phyloP scores from a whole-genome alignment of 768 basidiomycete species.

The Trametes coccinea region DNA sequence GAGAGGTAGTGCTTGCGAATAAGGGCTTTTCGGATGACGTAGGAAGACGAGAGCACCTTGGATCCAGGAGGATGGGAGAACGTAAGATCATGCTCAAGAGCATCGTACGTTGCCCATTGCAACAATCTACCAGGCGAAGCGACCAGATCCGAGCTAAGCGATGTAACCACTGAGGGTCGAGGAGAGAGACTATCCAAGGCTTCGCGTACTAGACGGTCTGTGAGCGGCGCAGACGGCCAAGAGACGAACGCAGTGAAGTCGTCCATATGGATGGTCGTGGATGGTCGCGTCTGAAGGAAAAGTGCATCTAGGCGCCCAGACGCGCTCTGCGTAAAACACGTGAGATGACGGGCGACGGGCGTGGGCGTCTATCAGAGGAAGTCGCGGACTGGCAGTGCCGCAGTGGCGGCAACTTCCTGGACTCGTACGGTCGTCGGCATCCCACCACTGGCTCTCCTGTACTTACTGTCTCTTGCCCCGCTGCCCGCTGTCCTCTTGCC shows the following conservation, averaged over 20 bases:
- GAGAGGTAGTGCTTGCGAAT: slow-evolving; percentile 95
- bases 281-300: not conserved
- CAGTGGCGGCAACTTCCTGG: not conserved
- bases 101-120: slow-evolving; percentile 90
- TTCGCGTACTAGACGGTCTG: slow-evolving; percentile 46
- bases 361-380: not conserved
- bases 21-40: slow-evolving; percentile 87
- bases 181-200: slow-evolving; percentile 40
- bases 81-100: slow-evolving; percentile 75
- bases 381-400: not conserved
- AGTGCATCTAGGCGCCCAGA: slow-evolving; percentile 3
- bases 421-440: not conserved
- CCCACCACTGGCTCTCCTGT: not conserved
- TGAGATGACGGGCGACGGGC: not conserved
- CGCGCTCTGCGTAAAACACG: slow-evolving; percentile 4
- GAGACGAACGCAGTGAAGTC: slow-evolving; percentile 43
- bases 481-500: not conserved
- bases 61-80: slow-evolving; percentile 43
- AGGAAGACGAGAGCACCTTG: slow-evolving; percentile 70
- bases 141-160: slow-evolving; percentile 12
- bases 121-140: slow-evolving; percentile 38
- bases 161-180: slow-evolving; percentile 32
- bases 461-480: not conserved
- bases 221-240: slow-evolving; percentile 58
- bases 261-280: slow-evolving; percentile 12